Evolutionary conservation across 2,329 filamentous ascomycete species (phyloP).

Genomic region (Calonectria leucothoes): DNA sequence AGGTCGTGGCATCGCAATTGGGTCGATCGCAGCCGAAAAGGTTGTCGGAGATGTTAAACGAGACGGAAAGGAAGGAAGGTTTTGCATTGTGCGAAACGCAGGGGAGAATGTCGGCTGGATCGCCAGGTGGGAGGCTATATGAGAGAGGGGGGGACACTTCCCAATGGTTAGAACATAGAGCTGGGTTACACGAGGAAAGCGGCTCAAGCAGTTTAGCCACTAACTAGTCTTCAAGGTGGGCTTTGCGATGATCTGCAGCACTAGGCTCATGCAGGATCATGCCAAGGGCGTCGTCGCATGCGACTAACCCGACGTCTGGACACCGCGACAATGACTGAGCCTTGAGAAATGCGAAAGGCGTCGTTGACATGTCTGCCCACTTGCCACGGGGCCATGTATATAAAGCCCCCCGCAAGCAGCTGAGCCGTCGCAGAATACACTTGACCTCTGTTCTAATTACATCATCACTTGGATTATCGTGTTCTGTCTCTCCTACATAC

Average conservation of each 20-base stretch:
- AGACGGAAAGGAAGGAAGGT: conserved; percentile 55
- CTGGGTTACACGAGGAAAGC: neutral
- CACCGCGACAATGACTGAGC: neutral
- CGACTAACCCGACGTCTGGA: neutral
- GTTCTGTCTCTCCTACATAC: neutral
- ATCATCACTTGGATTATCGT: neutral
- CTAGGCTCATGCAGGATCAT: conserved; percentile 16
- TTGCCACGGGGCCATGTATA: conserved; percentile 25
- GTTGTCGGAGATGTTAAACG: conserved; percentile 54
- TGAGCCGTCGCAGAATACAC: conserved; percentile 7
- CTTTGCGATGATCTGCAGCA: conserved; percentile 2
- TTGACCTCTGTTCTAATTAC: conserved; percentile 3
- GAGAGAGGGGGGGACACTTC: conserved; percentile 5
- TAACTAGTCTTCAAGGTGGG: neutral
- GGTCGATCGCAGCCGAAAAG: conserved; percentile 72
- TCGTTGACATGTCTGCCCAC: conserved; percentile 38
- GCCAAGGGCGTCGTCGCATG: neutral
- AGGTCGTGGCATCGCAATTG: conserved; percentile 81
- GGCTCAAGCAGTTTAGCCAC: neutral
- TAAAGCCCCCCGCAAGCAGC: conserved; percentile 16
- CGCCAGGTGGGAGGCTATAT: conserved; percentile 79
- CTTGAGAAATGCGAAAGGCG: conserved; percentile 38
- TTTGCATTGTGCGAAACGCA: conserved; percentile 85
- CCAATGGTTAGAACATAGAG: neutral
- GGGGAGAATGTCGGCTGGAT: conserved; percentile 84